Evolutionary conservation across 108 stramenopile species (phyloP).

Genomic region (Cyclotella baltica): DNA sequence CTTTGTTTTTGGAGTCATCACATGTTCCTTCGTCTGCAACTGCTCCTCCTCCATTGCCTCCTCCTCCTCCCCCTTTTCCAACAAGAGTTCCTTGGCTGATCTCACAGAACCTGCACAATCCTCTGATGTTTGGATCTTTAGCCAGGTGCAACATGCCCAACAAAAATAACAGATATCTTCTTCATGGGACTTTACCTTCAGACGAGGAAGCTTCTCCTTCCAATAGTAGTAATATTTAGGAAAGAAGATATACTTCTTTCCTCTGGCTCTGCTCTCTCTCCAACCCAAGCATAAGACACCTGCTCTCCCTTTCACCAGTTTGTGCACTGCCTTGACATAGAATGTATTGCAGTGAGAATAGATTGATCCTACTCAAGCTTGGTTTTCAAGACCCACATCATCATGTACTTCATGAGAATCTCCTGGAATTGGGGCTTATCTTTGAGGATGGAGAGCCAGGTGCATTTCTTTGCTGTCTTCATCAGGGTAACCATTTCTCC

Average conservation of each 20-base stretch:
- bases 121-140: neutral
- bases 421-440: too few species aligned
- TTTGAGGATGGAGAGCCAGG: too few species aligned
- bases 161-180: constrained; percentile 20
- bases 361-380: too few species aligned
- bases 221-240: neutral
- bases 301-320: too few species aligned
- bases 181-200: constrained; percentile 12
- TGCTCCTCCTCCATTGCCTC: too few species aligned
- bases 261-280: neutral
- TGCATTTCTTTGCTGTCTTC: too few species aligned
- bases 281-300: neutral
- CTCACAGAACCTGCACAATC: neutral
- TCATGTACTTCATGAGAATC: too few species aligned
- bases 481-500: too few species aligned
- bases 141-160: neutral
- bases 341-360: too few species aligned
- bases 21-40: neutral
- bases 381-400: too few species aligned
- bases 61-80: neutral
- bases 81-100: neutral
- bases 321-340: too few species aligned
- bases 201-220: constrained; percentile 4
- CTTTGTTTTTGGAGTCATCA: neutral
- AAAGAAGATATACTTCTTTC: neutral